phyloP scores from a whole-genome alignment of 2,329 filamentous ascomycete species.

The Madurella mycetomatis region DNA sequence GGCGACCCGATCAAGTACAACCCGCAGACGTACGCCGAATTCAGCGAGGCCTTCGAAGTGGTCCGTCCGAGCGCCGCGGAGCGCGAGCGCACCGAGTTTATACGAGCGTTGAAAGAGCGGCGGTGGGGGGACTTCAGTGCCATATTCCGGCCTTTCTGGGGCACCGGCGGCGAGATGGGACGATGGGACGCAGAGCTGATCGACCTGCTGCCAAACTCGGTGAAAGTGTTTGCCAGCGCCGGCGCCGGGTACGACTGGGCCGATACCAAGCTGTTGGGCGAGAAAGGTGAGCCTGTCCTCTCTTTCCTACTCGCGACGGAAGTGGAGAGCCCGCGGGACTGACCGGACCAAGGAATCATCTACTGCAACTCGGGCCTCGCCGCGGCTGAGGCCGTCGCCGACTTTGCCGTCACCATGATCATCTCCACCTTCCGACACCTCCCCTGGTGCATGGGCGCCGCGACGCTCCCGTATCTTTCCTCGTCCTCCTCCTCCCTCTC shows the following conservation, averaged over 20 bases:
- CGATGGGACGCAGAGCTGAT: slow-evolving; percentile 60
- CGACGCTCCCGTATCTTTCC: slow-evolving; percentile 37
- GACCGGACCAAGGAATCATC: slow-evolving; percentile 47
- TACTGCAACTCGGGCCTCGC: slow-evolving; percentile 72
- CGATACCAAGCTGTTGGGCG: slow-evolving; percentile 56
- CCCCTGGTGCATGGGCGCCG: slow-evolving; percentile 58
- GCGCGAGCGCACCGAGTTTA: slow-evolving; percentile 47
- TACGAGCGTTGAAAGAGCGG: slow-evolving; percentile 44
- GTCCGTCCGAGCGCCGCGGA: slow-evolving; percentile 48
- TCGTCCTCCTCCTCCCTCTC: slow-evolving; percentile 7
- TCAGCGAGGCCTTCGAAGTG: slow-evolving; percentile 44
- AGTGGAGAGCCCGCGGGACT: background rate
- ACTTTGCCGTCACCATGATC: slow-evolving; percentile 65
- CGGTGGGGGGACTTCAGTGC: slow-evolving; percentile 54
- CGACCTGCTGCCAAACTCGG: slow-evolving; percentile 47
- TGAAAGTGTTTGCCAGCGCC: slow-evolving; percentile 60
- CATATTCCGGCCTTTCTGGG: slow-evolving; percentile 52
- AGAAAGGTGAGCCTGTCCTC: slow-evolving; percentile 43
- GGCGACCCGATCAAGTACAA: slow-evolving; percentile 60
- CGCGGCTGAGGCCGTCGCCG: slow-evolving; percentile 67
- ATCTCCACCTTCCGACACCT: slow-evolving; percentile 66
- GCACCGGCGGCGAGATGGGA: slow-evolving; percentile 62
- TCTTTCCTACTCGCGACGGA: too few species aligned
- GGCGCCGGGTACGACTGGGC: slow-evolving; percentile 66
- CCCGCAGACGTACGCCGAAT: slow-evolving; percentile 41